Base-by-base conservation (phyloP, 371 early-diverging fungal species). In the Mucor lusitanicus region DNA sequence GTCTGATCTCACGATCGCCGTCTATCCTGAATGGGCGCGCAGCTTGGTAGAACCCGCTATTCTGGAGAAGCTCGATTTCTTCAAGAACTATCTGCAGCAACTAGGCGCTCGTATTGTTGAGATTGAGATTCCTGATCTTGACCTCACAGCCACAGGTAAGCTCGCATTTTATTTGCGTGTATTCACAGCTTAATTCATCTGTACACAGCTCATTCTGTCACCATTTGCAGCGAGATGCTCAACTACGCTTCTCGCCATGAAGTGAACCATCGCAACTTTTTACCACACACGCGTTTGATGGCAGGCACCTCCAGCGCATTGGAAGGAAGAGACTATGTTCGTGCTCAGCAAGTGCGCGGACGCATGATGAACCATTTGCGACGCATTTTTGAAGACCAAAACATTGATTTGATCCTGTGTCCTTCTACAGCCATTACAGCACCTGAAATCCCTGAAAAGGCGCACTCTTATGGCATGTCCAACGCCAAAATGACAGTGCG, bases 71-170 rank as follows among this genome's bases (percentile, higher is more conserved):
- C 65, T 86, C 13, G 73, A 79, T 32, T 50, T 61, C 1, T 80
- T 88, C 69, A 76, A 80, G 30, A 63, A 79, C n/a, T 60, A 68
- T 19, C 74, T 84, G 32, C 59, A 77, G 50, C 65, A 64, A 7
- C 70, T 78, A 42, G 92, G 92, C 6, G 94, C 92, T 0, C 74
- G 73, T 5, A 58, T 92, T 25, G 84, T 89, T 0, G 86, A 87
- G 19, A 81, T 92, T 65, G 79, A 75, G n/a, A 83, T 91, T 62
- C 89, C 89, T n/a, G 86, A 90, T 54, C 68, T 93, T 3, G 81
- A 87, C 21, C 68, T 82, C 30, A 72, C 76, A 19, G 67, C 55
- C n/a, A 69, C 46, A 53, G 79, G 79, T 79, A 74, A 63, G 42
- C 6, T 37, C 25, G 13, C n/a, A 5, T 44, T n/a, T 23, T 59